phyloP scores from a whole-genome alignment of 495 filamentous ascomycete genomes.

The Neurospora sp. region DNA sequence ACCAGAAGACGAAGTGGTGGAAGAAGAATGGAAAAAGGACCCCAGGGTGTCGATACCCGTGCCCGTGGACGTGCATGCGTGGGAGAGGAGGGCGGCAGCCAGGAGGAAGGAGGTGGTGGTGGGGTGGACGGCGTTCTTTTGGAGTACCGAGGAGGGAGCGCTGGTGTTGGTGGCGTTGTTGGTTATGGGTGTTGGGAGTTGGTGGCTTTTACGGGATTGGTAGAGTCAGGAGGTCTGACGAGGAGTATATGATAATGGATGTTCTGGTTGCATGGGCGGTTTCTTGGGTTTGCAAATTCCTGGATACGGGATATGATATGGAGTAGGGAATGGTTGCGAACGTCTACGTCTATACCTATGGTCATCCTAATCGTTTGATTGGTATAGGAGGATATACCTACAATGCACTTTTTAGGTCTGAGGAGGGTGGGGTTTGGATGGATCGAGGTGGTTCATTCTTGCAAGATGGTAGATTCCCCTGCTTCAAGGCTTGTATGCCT shows the following conservation, averaged over 20 bases:
- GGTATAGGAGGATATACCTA: neutral
- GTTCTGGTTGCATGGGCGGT: neutral
- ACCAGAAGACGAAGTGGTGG: neutral
- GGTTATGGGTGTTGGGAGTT: constrained; percentile 24
- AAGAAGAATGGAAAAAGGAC: constrained; percentile 13
- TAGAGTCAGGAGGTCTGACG: neutral
- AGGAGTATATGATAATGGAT: neutral
- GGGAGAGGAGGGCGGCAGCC: constrained; percentile 30
- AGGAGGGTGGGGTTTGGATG: neutral
- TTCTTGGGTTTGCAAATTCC: neutral
- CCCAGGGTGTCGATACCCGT: constrained; percentile 29
- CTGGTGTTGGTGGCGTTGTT: constrained; percentile 26
- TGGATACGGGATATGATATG: neutral
- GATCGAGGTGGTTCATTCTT: neutral
- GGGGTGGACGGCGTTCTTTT: constrained; percentile 36
- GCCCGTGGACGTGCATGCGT: constrained; percentile 32
- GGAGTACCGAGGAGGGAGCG: constrained; percentile 32
- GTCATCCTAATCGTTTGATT: too few species aligned
- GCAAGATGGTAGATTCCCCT: neutral
- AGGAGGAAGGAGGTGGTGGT: constrained; percentile 31
- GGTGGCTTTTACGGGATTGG: constrained; percentile 25
- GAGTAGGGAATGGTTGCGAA: neutral
- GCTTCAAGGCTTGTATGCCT: neutral
- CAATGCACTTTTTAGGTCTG: neutral
- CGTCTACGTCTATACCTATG: neutral